Evolutionary conservation across 305 asterid genomes (phyloP).

Genomic region (Solanum aculeatissimum): DNA sequence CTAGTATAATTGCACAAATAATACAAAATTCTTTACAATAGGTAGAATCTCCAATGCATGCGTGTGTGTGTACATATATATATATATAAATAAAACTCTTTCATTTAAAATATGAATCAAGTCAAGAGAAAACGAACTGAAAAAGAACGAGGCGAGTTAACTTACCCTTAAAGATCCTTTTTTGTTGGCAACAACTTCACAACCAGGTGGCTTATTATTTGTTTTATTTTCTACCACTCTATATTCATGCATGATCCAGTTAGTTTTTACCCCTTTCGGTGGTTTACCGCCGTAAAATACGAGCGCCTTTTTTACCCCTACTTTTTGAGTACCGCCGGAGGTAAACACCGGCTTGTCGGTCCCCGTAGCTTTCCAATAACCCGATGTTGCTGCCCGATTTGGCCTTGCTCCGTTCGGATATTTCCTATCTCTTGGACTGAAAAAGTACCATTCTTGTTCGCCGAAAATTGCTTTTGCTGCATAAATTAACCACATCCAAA

Average conservation of each 20-base stretch:
- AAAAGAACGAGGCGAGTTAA: too few relatives aligned
- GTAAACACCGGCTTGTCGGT: constrained; percentile 82
- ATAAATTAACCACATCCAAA: not conserved
- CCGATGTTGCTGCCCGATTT: constrained; percentile 81
- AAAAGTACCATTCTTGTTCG: constrained; percentile 91
- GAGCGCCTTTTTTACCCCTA: constrained; percentile 74
- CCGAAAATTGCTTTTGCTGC: constrained; percentile 79
- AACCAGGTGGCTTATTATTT: constrained; percentile 49
- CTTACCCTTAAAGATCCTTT: constrained; percentile 69
- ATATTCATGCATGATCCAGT: constrained; percentile 96
- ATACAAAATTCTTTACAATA: not conserved
- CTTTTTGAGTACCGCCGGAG: constrained; percentile 64
- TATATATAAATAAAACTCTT: not conserved
- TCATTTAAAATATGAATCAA: not conserved
- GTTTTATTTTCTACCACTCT: constrained; percentile 51
- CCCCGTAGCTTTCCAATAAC: constrained; percentile 95
- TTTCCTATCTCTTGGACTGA: constrained; percentile 84
- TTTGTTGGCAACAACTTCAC: constrained; percentile 23
- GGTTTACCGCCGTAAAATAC: constrained; percentile 92
- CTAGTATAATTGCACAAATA: not conserved
- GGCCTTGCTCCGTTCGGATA: constrained; percentile 90
- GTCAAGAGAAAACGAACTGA: too few relatives aligned
- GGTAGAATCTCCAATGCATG: too few relatives aligned
- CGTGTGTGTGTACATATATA: too few relatives aligned
- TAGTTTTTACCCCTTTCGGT: constrained; percentile 73